Conservation (phyloP, 768 basidiomycete genomes). For the Tricholoma terreum region DNA sequence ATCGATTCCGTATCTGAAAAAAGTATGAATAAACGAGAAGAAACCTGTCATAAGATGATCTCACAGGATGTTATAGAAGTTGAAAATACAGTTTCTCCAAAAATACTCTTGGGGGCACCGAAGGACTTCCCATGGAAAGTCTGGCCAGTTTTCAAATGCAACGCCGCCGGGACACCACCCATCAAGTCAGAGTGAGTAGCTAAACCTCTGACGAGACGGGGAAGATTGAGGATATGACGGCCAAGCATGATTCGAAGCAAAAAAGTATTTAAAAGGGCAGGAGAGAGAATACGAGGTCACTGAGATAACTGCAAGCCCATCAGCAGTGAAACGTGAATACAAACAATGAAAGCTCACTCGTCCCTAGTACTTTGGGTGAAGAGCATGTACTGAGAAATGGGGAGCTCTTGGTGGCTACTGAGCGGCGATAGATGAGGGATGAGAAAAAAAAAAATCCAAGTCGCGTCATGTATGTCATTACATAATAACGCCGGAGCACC, state of each 20-base stretch:
- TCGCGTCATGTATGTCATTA: too few relatives aligned
- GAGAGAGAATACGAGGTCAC: constrained; percentile 87
- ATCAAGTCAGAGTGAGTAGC: constrained; percentile 61
- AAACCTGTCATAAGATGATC: constrained; percentile 24
- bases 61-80: constrained; percentile 97
- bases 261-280: constrained; percentile 32
- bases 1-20: constrained; percentile 94
- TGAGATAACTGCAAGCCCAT: constrained; percentile 66
- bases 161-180: constrained; percentile 63
- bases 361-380: constrained; percentile 86
- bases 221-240: constrained; percentile 49
- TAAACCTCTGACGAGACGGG: constrained; percentile 54
- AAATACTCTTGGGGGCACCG: constrained; percentile 82
- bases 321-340: not conserved
- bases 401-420: constrained; percentile 4
- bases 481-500: not conserved
- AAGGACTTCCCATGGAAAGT: constrained; percentile 89
- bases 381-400: constrained; percentile 54
- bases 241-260: constrained; percentile 47
- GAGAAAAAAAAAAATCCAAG: too few relatives aligned
- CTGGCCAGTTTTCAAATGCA: constrained; percentile 94
- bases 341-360: constrained; percentile 54
- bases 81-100: constrained; percentile 97
- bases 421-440: too few relatives aligned
- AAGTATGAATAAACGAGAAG: constrained; percentile 1